These are phyloP conservation scores for Breviolum minutum DNA, from an alignment of 73 alveolate species.

Conservation along the genomic window DNA sequence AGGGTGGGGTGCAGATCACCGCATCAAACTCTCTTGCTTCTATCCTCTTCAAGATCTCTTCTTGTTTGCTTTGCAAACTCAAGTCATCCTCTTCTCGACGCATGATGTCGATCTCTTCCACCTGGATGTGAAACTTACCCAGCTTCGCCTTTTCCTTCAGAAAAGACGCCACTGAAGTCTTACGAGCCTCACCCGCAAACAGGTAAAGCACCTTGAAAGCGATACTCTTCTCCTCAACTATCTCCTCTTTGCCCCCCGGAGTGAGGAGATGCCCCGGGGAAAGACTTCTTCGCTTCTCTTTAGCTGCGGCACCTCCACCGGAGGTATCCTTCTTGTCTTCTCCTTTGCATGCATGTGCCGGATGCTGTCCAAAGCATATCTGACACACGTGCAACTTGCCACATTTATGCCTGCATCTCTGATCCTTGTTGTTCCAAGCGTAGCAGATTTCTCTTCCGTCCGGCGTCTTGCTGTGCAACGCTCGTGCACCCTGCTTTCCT, in stretches of 20 bases:
- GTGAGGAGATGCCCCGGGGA: not conserved
- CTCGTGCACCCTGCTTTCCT: too few species aligned
- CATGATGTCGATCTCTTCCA: not conserved
- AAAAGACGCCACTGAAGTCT: not conserved
- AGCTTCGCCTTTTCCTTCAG: not conserved
- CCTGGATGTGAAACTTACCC: not conserved
- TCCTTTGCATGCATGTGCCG: not conserved
- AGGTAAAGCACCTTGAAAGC: not conserved
- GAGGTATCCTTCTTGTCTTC: constrained; percentile 2
- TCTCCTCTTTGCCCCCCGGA: not conserved
- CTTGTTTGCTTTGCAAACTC: not conserved
- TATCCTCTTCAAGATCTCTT: not conserved
- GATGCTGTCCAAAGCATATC: constrained; percentile 23
- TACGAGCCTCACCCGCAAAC: not conserved
- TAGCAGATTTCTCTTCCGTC: constrained; percentile 37
- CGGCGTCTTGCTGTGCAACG: not conserved
- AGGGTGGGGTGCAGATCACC: not conserved
- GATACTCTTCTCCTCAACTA: not conserved
- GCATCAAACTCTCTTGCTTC: not conserved
- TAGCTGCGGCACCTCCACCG: not conserved
- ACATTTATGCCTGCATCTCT: constrained; percentile 1
- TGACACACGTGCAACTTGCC: constrained; percentile 30
- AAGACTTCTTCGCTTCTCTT: not conserved
- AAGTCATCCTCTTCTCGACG: not conserved
- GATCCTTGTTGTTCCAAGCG: not conserved